phyloP scores from a whole-genome alignment of 768 basidiomycete genomes.

The Tulasnella sp. region DNA sequence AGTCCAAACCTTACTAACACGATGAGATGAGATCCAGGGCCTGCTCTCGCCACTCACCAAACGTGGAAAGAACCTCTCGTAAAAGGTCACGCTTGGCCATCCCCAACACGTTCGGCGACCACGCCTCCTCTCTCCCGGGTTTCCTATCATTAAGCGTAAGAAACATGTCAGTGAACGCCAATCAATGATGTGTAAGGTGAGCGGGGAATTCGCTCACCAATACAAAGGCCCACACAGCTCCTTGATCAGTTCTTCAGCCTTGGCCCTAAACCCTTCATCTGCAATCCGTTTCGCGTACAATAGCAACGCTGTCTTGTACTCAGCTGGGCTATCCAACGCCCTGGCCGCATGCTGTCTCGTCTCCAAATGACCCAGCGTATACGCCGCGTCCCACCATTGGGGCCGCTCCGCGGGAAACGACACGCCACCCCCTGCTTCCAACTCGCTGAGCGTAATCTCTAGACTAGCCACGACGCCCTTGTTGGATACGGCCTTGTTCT shows the following conservation, averaged over 20 bases:
- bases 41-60: slow-evolving; percentile 42
- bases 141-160: slow-evolving; percentile 36
- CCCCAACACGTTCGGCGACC: slow-evolving; percentile 60
- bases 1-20: too few species aligned
- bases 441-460: slow-evolving; percentile 26
- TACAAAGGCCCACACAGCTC: slow-evolving; percentile 87
- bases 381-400: slow-evolving; percentile 69
- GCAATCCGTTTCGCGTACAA: slow-evolving; percentile 76
- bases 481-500: slow-evolving; percentile 23
- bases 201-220: slow-evolving; percentile 72
- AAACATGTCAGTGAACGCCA: background rate
- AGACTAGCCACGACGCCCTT: slow-evolving; percentile 19
- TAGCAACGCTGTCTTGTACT: slow-evolving; percentile 68
- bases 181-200: background rate
- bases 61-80: slow-evolving; percentile 64
- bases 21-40: background rate
- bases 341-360: slow-evolving; percentile 62
- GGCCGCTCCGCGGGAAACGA: slow-evolving; percentile 28
- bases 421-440: slow-evolving; percentile 15
- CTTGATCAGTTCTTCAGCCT: slow-evolving; percentile 83
- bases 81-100: slow-evolving; percentile 71
- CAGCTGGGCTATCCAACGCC: slow-evolving; percentile 66
- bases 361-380: slow-evolving; percentile 85
- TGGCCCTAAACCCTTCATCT: slow-evolving; percentile 77
- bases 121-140: slow-evolving; percentile 51